A percentile compares a stretch with the other conserved stretches of the same genome.
phyloP scores from a whole-genome alignment of 192 early-diverging fungal genomes.

The Spizellomyces punctatus region DNA sequence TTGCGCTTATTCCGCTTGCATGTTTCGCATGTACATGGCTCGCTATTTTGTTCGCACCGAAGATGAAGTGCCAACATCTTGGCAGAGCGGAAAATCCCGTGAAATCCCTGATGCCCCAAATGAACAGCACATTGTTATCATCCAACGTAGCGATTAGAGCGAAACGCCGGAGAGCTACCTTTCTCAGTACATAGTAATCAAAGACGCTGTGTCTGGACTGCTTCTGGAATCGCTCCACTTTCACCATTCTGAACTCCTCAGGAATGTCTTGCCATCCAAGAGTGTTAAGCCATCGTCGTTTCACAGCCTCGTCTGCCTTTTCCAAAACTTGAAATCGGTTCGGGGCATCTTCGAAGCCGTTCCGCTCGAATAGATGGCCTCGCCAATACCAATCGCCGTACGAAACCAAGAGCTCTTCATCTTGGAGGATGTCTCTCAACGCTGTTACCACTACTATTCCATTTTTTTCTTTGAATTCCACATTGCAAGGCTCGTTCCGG shows the following conservation, averaged over 20 bases:
- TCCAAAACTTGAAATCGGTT: slow-evolving; percentile 1
- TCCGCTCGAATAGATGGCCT: slow-evolving; percentile 14
- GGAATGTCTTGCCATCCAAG: neutral
- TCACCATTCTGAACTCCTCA: slow-evolving; percentile 18
- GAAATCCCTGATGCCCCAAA: too few species aligned
- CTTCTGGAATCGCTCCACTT: neutral
- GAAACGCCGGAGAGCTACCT: neutral
- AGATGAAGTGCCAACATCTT: too few species aligned
- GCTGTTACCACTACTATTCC: slow-evolving; percentile 13
- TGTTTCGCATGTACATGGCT: too few species aligned
- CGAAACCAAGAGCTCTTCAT: slow-evolving; percentile 16
- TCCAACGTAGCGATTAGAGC: too few species aligned
- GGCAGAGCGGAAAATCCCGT: too few species aligned
- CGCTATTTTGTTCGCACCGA: too few species aligned
- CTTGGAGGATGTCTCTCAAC: neutral
- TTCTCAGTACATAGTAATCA: neutral
- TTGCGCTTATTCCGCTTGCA: too few species aligned
- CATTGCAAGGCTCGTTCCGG: neutral
- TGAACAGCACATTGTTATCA: too few species aligned
- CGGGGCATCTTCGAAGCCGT: slow-evolving; percentile 17
- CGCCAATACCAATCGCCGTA: slow-evolving; percentile 30
- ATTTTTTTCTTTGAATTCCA: neutral
- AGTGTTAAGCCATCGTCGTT: slow-evolving; percentile 10
- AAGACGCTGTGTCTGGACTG: neutral
- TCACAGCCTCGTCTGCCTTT: neutral